Evolutionary conservation across 177 flowering plant species (phyloP), one percentile per base, ranked within the genome.

Genomic region (Vitis hybrid): DNA sequence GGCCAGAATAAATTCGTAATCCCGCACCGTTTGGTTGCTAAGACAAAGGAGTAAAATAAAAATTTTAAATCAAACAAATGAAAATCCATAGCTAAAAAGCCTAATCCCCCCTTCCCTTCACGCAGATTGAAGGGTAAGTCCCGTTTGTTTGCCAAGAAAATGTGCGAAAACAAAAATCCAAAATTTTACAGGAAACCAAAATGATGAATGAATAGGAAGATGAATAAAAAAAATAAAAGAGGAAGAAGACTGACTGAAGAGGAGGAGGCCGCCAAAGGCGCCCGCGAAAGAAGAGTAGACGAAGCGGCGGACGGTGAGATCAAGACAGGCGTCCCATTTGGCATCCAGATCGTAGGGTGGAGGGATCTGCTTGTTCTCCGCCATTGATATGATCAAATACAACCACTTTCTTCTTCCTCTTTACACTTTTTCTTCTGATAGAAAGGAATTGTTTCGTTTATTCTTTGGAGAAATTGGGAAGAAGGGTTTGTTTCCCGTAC

Each of bases 241-340:
- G 66, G 22, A 20, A 60, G 73, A 65, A 53, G 14, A 78, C 87
- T 68, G 6, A 85, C 90, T 78, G 87, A 85, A 85, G 58, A 87
- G 58, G 51, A 87, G 86, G 73, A 87, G 86, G 54, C 88, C 90
- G 8, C 71, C 80, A 50, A 82, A 77, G 62, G 85, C 85, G 5
- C 86, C 87, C 56, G 80, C 86, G 19, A 82, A 18, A 51, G 90
- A 82, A 56, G 88, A 81, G 76, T 87, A 87, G 20, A 73, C 79
- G 63, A 81, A 67, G 17, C 90, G 87, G 60, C 90, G 90, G 52
- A 85, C 62, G 0, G 87, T 64, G 13, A 87, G 86, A 79, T 87
- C 90, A 38, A 85, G 72, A 67, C 87, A 87, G 10, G 84, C 85
- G 68, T 87, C 90, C 87, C 87, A 87, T 68, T 87, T 85, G 8